Conservation (phyloP, 140 eudicot genomes). For the Erigeron philadelphicus region DNA sequence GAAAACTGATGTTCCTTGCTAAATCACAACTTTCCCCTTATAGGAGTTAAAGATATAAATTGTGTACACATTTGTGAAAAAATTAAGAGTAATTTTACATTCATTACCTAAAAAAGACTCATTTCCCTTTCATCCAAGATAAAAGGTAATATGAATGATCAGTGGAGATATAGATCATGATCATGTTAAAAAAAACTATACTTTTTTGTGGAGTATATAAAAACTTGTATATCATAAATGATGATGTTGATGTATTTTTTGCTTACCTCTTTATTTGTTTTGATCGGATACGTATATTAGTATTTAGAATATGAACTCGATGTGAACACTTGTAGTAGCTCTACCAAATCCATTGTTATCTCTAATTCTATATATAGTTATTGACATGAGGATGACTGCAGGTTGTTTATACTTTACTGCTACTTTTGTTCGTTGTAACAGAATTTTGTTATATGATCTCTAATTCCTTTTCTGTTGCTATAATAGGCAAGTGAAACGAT, state of each 20-base stretch:
- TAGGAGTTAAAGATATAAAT: not conserved
- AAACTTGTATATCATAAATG: not conserved
- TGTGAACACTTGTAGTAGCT: not conserved
- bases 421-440: constrained; percentile 15
- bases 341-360: constrained; percentile 5
- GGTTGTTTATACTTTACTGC: constrained; percentile 16
- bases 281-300: not conserved
- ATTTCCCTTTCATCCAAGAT: not conserved
- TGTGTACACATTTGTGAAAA: not conserved
- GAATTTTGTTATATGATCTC: constrained; percentile 13
- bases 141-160: not conserved
- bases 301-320: not conserved
- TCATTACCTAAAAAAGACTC: not conserved
- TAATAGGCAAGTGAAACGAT: constrained; percentile 26
- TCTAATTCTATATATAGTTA: constrained; percentile 6
- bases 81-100: not conserved
- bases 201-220: not conserved
- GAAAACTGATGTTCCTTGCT: not conserved
- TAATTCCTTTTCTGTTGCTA: constrained; percentile 5
- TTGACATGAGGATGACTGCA: constrained; percentile 4
- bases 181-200: not conserved
- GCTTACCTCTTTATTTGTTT: not conserved
- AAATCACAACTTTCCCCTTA: not conserved
- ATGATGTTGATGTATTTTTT: not conserved
- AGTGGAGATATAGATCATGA: not conserved